Conservation (phyloP, 106 monocot species). For the Acorus gramineus region DNA sequence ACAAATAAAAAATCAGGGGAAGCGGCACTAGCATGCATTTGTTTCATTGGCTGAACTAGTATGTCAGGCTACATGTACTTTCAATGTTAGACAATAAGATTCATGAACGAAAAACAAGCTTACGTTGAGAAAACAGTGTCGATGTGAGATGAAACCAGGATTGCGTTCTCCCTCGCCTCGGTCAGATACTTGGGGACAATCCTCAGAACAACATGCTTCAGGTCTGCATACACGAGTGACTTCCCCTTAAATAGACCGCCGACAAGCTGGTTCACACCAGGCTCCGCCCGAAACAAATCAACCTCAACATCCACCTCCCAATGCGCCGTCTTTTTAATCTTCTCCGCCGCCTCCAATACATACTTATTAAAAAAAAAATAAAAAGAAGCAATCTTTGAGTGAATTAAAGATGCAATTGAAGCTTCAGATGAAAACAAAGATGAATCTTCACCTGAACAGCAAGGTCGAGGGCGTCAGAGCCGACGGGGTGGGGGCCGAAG, state of each 20-base stretch:
- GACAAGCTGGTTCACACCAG: slow-evolving; percentile 52
- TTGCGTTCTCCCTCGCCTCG: slow-evolving; percentile 65
- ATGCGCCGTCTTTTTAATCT: slow-evolving; percentile 82
- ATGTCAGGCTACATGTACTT: too few relatives aligned
- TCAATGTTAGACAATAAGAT: background rate
- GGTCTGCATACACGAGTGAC: slow-evolving; percentile 80
- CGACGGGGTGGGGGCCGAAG: slow-evolving; percentile 86
- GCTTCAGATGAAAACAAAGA: background rate
- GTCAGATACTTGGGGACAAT: slow-evolving; percentile 82
- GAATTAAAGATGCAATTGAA: background rate
- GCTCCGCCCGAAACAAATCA: slow-evolving; percentile 63
- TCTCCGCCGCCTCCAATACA: slow-evolving; percentile 65
- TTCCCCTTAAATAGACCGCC: slow-evolving; percentile 83
- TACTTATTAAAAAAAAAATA: slow-evolving; percentile 48
- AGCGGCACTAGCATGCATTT: too few relatives aligned
- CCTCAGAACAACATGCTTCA: slow-evolving; percentile 90
- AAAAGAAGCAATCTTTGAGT: background rate
- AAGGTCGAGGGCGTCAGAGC: slow-evolving; percentile 72
- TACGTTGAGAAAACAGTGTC: slow-evolving; percentile 98
- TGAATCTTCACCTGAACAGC: slow-evolving; percentile 51
- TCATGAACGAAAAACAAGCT: slow-evolving; percentile 12
- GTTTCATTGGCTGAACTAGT: too few relatives aligned
- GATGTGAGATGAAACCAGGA: slow-evolving; percentile 95
- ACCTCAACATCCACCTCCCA: slow-evolving; percentile 99
- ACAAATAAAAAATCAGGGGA: too few relatives aligned